Base-by-base conservation (phyloP, 176 grass and related monocot genomes). In the Dendrocalamus sinicus region DNA sequence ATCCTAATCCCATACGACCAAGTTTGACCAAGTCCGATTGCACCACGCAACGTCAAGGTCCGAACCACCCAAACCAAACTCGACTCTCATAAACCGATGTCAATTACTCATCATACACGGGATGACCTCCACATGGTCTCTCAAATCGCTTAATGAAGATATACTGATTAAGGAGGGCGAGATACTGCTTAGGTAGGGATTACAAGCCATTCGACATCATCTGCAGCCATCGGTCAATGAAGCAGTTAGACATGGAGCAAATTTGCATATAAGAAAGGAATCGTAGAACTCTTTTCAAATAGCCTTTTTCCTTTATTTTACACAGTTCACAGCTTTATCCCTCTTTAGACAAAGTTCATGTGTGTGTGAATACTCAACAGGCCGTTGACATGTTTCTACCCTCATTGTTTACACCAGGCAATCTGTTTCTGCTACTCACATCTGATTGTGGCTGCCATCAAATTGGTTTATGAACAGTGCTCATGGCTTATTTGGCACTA, bases 121-220 rank as follows among this genome's bases (percentile, higher is more conserved):
- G 26, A 26, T 26, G 26, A 26, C 26, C 26, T 26, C 1, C 26
- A 26, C 26, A 26, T 26, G 26, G 26, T 26, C 26, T 26, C 26
- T 26, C 26, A 89, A 86, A 73, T 64, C 52, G 3, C 91, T 92
- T 67, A 72, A 90, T 28, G 85, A 91, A 84, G 87, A 94, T 28
- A 70, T 97, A 86, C 74, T 82, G 35, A 45, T 81, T 7, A 93
- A 96, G 83, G 94, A 96, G 72, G 92, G 89, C 7, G 87, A 92
- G 37, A 74, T 94, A 81, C 87, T 97, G 23, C 60, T 92, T 12
- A 83, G 75, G 9, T 91, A 96, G 52, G 94, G 28, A 30, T 30
- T 30, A 30, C 28, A 30, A 54, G 46, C 93, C 89, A 30, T 85
- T 87, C 41, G 86, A 85, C 73, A 24, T 86, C 51, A 72, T 86